Evolutionary conservation across 306 rosid species (phyloP).

Genomic region (Casuarina cunninghamiana): DNA sequence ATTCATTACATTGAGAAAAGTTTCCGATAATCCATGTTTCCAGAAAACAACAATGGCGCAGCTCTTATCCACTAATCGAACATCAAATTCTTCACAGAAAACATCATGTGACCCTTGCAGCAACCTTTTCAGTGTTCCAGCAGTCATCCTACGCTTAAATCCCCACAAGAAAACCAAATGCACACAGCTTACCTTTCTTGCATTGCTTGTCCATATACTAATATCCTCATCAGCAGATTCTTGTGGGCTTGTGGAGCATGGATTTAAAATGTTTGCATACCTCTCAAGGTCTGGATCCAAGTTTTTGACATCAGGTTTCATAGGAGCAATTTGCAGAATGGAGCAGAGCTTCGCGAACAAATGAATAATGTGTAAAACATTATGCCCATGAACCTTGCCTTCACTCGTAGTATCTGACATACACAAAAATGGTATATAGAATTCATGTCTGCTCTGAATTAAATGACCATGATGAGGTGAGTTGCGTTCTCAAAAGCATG

Average conservation of each 20-base stretch:
- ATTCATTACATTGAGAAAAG: slow-evolving; percentile 44
- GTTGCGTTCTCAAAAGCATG: slow-evolving; percentile 1
- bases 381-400: slow-evolving; percentile 55
- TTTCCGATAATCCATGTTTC: slow-evolving; percentile 52
- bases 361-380: slow-evolving; percentile 58
- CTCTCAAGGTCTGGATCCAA: slow-evolving; percentile 43
- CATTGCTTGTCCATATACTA: slow-evolving; percentile 49
- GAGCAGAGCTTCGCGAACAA: slow-evolving; percentile 73
- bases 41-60: slow-evolving; percentile 80
- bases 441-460: slow-evolving; percentile 7
- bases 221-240: slow-evolving; percentile 40
- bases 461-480: not conserved
- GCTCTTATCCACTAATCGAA: slow-evolving; percentile 64
- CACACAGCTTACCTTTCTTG: slow-evolving; percentile 51
- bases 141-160: slow-evolving; percentile 55
- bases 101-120: slow-evolving; percentile 51
- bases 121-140: slow-evolving; percentile 53
- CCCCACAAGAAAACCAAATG: slow-evolving; percentile 84
- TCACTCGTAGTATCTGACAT: slow-evolving; percentile 51
- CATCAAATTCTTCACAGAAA: slow-evolving; percentile 69
- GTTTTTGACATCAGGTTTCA: slow-evolving; percentile 27
- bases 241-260: slow-evolving; percentile 23
- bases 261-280: slow-evolving; percentile 42
- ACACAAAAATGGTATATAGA: slow-evolving; percentile 19
- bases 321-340: slow-evolving; percentile 51